A percentile compares a stretch with the other conserved stretches of the same genome.
Evolutionary conservation across 1,284 basidiomycete genomes (phyloP).

Genomic region (Pseudozyma hubeiensis): DNA sequence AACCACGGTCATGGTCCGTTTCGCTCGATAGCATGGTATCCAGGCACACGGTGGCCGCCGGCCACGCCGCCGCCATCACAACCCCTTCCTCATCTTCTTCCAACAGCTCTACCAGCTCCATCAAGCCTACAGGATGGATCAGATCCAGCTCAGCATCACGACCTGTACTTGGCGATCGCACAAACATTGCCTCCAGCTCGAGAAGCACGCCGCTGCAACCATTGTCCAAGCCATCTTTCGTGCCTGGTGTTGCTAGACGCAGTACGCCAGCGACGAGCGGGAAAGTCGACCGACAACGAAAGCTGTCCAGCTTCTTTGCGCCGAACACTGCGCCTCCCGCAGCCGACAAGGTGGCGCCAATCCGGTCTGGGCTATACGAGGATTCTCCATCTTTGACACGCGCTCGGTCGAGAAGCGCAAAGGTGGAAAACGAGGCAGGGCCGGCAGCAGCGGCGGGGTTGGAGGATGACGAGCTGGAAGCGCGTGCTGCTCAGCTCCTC

Average conservation of each 20-base stretch:
- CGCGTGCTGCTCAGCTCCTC: slow-evolving; percentile 30
- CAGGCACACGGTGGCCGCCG: slow-evolving; percentile 5
- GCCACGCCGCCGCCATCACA: slow-evolving; percentile 11
- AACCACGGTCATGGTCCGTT: not conserved
- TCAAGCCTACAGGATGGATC: slow-evolving; percentile 48
- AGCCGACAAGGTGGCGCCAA: not conserved
- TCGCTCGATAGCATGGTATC: slow-evolving; percentile 9
- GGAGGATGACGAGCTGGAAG: slow-evolving; percentile 35
- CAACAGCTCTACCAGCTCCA: slow-evolving; percentile 18
- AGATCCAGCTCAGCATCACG: slow-evolving; percentile 22
- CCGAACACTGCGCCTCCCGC: slow-evolving; percentile 29
- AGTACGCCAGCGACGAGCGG: slow-evolving; percentile 4
- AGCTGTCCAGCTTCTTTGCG: slow-evolving; percentile 38
- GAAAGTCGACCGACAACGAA: slow-evolving; percentile 22
- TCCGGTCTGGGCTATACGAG: not conserved
- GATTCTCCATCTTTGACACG: slow-evolving; percentile 21
- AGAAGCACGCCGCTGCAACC: slow-evolving; percentile 4
- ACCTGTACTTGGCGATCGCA: slow-evolving; percentile 20
- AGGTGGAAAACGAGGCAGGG: not conserved
- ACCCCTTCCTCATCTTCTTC: slow-evolving; percentile 8
- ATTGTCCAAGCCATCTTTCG: not conserved
- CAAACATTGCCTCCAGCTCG: slow-evolving; percentile 19
- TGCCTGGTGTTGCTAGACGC: slow-evolving; percentile 1
- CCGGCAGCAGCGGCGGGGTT: not conserved
- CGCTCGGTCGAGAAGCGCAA: not conserved